Conservation (phyloP, 1,284 basidiomycete species). For the Austroboletus novae-zelandiae region DNA sequence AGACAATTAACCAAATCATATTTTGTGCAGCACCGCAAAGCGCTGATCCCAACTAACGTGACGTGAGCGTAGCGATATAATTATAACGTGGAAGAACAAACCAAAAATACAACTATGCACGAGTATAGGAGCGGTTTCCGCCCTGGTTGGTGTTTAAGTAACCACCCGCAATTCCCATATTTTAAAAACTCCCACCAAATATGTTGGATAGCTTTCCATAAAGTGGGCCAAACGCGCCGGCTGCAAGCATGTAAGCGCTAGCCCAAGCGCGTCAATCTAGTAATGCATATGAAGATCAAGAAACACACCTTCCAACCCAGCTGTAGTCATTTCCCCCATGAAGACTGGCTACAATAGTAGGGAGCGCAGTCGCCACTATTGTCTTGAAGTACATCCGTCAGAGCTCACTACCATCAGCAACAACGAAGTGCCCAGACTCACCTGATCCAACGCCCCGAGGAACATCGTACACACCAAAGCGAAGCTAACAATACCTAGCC, state of each 20-base stretch:
- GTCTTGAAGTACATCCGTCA: constrained; percentile 44
- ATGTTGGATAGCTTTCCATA: constrained; percentile 78
- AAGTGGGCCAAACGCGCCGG: constrained; percentile 65
- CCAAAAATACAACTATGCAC: constrained; percentile 70
- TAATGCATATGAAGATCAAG: not conserved
- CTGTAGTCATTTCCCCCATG: constrained; percentile 70
- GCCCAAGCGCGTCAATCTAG: no score
- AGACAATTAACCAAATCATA: constrained; percentile 73
- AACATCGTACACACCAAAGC: constrained; percentile 57
- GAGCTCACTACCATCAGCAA: not conserved
- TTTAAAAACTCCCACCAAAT: constrained; percentile 31
- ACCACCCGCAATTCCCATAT: not conserved
- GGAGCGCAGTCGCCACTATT: constrained; percentile 75
- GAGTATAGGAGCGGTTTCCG: constrained; percentile 74
- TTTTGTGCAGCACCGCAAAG: constrained; percentile 80
- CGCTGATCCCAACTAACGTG: constrained; percentile 65
- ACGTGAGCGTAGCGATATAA: not conserved
- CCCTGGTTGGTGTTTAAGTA: constrained; percentile 37
- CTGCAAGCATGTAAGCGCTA: constrained; percentile 72
- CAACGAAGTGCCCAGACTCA: constrained; percentile 18
- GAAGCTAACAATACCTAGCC: constrained; percentile 50
- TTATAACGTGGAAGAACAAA: constrained; percentile 30
- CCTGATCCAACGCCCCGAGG: constrained; percentile 59
- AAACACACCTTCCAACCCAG: constrained; percentile 70
- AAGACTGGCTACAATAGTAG: constrained; percentile 69